Evolutionary conservation across 768 basidiomycete genomes (phyloP).

Genomic region (Panaeolus papilionaceus): DNA sequence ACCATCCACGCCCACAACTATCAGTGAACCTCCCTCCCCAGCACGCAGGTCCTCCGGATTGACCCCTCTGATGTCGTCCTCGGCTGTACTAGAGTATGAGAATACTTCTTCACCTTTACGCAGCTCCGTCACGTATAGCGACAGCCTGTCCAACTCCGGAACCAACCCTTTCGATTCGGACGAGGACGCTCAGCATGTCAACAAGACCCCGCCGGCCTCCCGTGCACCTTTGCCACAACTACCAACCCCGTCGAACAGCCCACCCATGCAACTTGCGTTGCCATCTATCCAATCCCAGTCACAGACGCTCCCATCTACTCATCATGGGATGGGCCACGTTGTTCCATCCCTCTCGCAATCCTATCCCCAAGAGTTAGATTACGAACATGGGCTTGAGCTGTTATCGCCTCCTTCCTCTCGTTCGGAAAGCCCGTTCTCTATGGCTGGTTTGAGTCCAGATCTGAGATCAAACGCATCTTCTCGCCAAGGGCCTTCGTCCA

Average conservation of each 20-base stretch:
- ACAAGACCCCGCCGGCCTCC: not conserved
- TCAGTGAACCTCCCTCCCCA: slow-evolving; percentile 15
- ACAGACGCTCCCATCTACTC: slow-evolving; percentile 20
- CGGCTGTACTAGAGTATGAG: not conserved
- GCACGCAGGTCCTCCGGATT: not conserved
- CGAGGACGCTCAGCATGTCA: not conserved
- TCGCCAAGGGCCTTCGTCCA: slow-evolving; percentile 8
- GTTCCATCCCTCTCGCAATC: slow-evolving; percentile 50
- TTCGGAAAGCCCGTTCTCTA: slow-evolving; percentile 47
- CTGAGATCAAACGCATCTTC: slow-evolving; percentile 18
- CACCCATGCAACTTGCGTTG: slow-evolving; percentile 24
- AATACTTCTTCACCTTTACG: not conserved
- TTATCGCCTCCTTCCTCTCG: slow-evolving; percentile 52
- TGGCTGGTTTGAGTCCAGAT: slow-evolving; percentile 29
- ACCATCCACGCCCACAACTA: slow-evolving; percentile 18
- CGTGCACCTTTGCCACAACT: slow-evolving; percentile 3
- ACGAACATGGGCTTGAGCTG: slow-evolving; percentile 49
- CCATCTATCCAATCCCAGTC: slow-evolving; percentile 20
- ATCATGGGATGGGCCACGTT: slow-evolving; percentile 18
- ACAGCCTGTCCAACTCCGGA: not conserved
- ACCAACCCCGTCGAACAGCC: slow-evolving; percentile 13
- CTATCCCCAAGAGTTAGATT: slow-evolving; percentile 49
- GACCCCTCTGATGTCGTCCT: not conserved
- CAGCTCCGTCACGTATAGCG: slow-evolving; percentile 5
- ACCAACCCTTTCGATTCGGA: not conserved